Base-by-base conservation (phyloP, 2,329 filamentous ascomycete species). In the Cordyceps fumosorosea region DNA sequence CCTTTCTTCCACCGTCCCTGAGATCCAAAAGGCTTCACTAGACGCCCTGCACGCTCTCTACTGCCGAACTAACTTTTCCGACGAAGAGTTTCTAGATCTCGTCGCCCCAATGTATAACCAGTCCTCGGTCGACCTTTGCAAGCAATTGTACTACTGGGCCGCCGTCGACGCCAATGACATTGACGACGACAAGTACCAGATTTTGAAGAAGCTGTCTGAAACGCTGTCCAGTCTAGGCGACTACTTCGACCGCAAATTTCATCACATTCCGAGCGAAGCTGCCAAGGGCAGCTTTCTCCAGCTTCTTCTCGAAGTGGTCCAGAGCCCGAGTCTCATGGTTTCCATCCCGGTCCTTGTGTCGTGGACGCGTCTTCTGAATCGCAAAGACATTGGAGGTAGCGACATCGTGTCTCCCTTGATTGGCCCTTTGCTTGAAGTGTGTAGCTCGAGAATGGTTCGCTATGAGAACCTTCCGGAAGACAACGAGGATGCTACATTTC, bases 191-290 rank as follows among this genome's bases (percentile, higher is more conserved):
- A 96, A 92, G 72, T 98, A 99, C 72, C 86, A 91, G 61, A 86
- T 97, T 67, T 87, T 90, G 47, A 98, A 98, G 78, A 97, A 96
- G 75, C 85, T 98, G 53, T 92, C 93, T 1, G 95, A 99, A 84
- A 90, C 92, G 81, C 80, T 97, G 11, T 93, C 93, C 26, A 90
- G 90, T 69, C 80, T 97, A 18, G 91, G 90, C 20, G 89, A 90
- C 66, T 93, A 93, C 69, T 82, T 97, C 64, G 90, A 95, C 69
- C 85, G 90, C 65, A 91, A 90, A 66, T 88, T 88, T 64, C 79
- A 84, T 32, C 79, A 85, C 51, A 79, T 93, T 42, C 87, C 89
- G 1, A 63, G 81, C 75, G 72, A 87, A 60, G 74, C 79, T 32
- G 88, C 95, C 70, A 80, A 93, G 14, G 81, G 86, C 40, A 86